Percentiles rank a stretch among this genome's conserved stretches.
phyloP scores from a whole-genome alignment of 1,284 basidiomycete genomes.

The Austroboletus rostrupii region DNA sequence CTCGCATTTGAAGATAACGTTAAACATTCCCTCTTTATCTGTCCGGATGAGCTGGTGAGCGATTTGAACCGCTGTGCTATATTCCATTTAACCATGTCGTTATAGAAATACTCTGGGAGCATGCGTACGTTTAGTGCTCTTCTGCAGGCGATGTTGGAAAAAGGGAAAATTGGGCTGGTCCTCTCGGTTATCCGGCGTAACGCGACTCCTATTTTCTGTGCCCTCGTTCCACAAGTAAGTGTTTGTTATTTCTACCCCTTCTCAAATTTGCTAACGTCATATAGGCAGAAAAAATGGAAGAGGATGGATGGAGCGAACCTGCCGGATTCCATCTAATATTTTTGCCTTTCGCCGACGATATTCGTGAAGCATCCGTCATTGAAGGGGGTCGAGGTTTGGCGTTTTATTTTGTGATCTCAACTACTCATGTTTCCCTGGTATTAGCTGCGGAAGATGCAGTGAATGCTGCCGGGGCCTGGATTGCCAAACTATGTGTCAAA shows the following conservation, averaged over 20 bases:
- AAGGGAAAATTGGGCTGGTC: constrained; percentile 80
- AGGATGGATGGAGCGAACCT: constrained; percentile 76
- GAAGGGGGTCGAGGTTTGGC: constrained; percentile 51
- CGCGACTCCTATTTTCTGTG: constrained; percentile 76
- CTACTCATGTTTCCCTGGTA: constrained; percentile 1
- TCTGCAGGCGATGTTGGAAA: constrained; percentile 78
- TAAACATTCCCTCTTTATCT: constrained; percentile 89
- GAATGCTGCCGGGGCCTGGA: constrained; percentile 68
- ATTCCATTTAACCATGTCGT: background rate
- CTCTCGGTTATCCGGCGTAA: constrained; percentile 72
- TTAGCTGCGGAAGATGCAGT: constrained; percentile 68
- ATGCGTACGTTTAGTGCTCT: constrained; percentile 89
- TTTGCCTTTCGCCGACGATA: constrained; percentile 92
- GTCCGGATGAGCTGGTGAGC: constrained; percentile 84
- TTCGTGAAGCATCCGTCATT: constrained; percentile 70
- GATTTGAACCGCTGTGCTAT: background rate
- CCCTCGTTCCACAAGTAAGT: constrained; percentile 81
- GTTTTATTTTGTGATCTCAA: background rate
- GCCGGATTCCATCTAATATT: constrained; percentile 91
- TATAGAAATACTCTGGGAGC: constrained; percentile 80
- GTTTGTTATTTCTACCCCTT: background rate
- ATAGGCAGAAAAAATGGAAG: constrained; percentile 70
- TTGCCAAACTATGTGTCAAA: constrained; percentile 78
- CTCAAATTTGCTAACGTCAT: background rate
- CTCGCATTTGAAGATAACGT: constrained; percentile 85